Evolutionary conservation across 768 basidiomycete genomes (phyloP), one percentile per base, ranked within the genome.

Genomic region (Udeniomyces megalosporus): DNA sequence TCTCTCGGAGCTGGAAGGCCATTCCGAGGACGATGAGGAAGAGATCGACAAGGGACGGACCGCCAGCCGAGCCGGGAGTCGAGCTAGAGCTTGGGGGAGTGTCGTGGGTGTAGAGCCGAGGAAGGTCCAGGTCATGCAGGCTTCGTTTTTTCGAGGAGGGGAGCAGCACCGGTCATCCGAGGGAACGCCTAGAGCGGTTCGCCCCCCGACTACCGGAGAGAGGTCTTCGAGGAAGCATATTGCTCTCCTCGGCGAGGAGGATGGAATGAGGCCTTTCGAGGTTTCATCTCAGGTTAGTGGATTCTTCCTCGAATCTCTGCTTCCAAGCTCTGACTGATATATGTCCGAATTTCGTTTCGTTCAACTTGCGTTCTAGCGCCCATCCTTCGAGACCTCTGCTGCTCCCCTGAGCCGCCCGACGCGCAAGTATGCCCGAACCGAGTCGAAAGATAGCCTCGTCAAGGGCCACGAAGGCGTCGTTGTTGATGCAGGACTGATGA

Each of bases 81-180:
- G 29, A 42, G 42, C 32, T 50, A 26, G 28, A 24, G 81, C 85
- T 44, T 86, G 86, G 84, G 81, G 83, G 15, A 79, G 83, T 51
- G 81, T 81, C 55, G 71, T 84, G 29, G 84, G 85, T 5, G 77
- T 91, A n/a, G 88, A 92, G 71, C 79, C 84, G 15, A 86, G 88
- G 72, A 84, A 83, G 74, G 82, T 91, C 79, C 86, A 89, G 69
- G 86, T 92, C 58, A 93, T 93, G 90, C 90, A 93, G 69, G 82
- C 86, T 0, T 84, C 86, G 35, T 75, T 93, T 57, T 93, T 93
- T 59, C 53, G 65, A 22, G 56, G 63, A 31, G 64, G 58, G 15
- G 67, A 68, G 48, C 12, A 35, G 0, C 1, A 38, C n/a, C 47
- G 31, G 20, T 22, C 51, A 44, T 51, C 42, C 38, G 48, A 62